Percentiles rank a stretch among this genome's conserved stretches.
Conservation (phyloP, 2,329 filamentous ascomycete species). For the Thelonectria blattea region DNA sequence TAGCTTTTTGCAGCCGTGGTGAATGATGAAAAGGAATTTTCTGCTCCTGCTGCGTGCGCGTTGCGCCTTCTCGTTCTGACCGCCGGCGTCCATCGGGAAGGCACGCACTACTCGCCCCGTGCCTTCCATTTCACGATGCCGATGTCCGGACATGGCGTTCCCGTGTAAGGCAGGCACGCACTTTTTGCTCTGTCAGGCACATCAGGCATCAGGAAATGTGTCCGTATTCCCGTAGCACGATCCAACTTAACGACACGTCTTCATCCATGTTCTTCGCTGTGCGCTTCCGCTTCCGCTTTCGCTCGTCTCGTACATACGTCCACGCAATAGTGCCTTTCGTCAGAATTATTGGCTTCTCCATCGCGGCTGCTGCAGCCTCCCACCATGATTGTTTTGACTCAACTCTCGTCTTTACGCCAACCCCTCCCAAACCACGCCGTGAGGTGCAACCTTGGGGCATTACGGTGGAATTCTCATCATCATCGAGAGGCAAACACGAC, state of each 20-base stretch:
- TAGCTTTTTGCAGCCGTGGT: not conserved
- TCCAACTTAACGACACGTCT: not conserved
- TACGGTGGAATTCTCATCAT: not conserved
- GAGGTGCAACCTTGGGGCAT: not conserved
- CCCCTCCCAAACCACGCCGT: conserved; percentile 4
- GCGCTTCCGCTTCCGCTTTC: conserved; percentile 8
- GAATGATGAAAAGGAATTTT: conserved; percentile 4
- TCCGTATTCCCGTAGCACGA: not conserved
- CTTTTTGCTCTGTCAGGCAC: too few relatives aligned
- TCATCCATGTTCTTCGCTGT: not conserved
- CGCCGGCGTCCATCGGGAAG: conserved; percentile 20
- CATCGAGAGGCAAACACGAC: not conserved
- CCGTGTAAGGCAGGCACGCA: conserved; percentile 7
- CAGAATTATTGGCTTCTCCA: conserved; percentile 6
- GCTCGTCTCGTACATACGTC: not conserved
- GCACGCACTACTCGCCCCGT: conserved; percentile 9
- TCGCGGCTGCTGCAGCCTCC: conserved; percentile 15
- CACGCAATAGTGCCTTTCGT: not conserved
- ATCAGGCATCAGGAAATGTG: not conserved
- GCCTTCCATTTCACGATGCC: conserved; percentile 18
- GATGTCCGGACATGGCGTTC: not conserved
- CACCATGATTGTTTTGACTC: conserved; percentile 8
- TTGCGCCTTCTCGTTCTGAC: conserved; percentile 10
- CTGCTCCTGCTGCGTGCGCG: not conserved
- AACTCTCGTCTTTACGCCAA: conserved; percentile 5